These are phyloP conservation scores for Eimeria brunetti DNA, from an alignment of 169 alveolate species.

Conservation along the genomic window DNA sequence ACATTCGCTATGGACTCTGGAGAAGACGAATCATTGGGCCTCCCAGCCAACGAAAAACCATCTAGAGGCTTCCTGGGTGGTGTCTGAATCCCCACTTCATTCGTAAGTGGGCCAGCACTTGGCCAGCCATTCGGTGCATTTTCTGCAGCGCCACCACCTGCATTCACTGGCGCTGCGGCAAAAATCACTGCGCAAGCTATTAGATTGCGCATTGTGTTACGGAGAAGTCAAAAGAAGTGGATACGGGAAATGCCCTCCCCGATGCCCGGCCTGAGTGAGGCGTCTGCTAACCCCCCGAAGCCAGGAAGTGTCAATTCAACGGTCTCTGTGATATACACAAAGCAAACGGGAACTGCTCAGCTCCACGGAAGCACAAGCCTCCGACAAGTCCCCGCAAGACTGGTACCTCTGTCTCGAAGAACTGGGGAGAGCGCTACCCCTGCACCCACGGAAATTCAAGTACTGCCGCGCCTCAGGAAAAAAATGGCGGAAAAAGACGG, in stretches of 20 bases:
- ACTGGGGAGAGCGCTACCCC: neutral
- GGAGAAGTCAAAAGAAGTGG: neutral
- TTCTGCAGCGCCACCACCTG: neutral
- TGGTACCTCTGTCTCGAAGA: neutral
- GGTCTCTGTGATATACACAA: neutral
- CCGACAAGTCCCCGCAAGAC: neutral
- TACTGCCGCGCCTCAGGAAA: neutral
- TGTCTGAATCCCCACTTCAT: neutral
- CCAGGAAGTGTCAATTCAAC: neutral
- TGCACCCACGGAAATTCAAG: neutral
- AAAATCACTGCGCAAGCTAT: neutral
- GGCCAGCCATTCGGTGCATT: neutral
- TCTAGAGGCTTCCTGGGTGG: neutral
- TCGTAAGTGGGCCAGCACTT: neutral
- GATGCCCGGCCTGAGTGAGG: neutral
- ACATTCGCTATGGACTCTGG: neutral
- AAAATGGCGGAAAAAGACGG: too few relatives aligned
- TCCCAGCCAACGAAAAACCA: neutral
- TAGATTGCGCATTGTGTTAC: neutral
- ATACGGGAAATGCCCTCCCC: neutral
- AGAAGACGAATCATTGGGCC: neutral
- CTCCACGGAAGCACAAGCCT: neutral
- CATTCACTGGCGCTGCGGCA: neutral
- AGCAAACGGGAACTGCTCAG: neutral
- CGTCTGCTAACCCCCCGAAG: neutral